phyloP scores from a whole-genome alignment of 495 filamentous ascomycete species.

The Penicillium odoratum region DNA sequence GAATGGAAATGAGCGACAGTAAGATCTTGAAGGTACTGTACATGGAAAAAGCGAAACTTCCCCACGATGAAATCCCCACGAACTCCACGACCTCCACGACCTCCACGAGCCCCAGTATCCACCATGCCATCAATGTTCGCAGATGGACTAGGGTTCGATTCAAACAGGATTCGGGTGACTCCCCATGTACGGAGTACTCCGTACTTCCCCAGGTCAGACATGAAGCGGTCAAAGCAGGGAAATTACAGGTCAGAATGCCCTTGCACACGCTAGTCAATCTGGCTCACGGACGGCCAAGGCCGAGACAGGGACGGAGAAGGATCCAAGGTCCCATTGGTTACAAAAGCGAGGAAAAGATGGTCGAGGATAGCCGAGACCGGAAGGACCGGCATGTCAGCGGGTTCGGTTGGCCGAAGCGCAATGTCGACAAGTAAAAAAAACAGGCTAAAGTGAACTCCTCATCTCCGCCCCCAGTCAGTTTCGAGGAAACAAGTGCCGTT shows the following conservation, averaged over 20 bases:
- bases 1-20: neutral
- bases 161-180: neutral
- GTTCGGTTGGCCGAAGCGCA: constrained; percentile 8
- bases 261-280: neutral
- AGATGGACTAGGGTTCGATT: neutral
- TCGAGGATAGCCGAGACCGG: constrained; percentile 7
- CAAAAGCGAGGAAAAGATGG: neutral
- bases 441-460: neutral
- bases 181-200: neutral
- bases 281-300: constrained; percentile 16
- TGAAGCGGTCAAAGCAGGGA: neutral
- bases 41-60: neutral
- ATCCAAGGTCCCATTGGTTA: constrained; percentile 1
- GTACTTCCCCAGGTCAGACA: neutral
- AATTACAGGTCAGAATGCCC: constrained; percentile 1
- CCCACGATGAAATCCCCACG: neutral
- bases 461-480: constrained; percentile 1
- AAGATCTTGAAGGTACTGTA: neutral
- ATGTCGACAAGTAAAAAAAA: neutral
- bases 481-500: neutral
- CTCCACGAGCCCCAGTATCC: neutral
- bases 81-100: neutral
- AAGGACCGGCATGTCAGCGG: constrained; percentile 14
- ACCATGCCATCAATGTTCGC: neutral
- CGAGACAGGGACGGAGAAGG: constrained; percentile 13